Base-by-base conservation (phyloP, 306 rosid genomes). In the Trifolium subterraneum region DNA sequence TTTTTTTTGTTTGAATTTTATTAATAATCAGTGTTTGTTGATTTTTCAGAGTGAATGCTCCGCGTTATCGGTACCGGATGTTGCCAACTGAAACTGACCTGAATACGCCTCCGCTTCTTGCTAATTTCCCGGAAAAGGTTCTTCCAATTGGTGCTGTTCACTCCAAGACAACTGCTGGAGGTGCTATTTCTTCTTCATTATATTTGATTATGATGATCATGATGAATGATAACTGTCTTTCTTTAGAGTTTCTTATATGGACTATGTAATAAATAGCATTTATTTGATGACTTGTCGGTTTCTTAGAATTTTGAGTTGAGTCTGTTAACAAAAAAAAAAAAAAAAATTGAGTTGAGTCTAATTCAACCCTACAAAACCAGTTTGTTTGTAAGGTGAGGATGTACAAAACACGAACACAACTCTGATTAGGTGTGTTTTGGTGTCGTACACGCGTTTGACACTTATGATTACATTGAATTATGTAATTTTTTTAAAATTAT, bases 1-100 rank as follows among this genome's bases (percentile, higher is more conserved):
- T 64, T 1, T 31, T 8, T 13, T 70, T 59, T 2, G 0, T 63
- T 31, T 2, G 18, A 20, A 64, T 35, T 64, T 36, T n/a, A 36
- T 36, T 36, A 36, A 8, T 36, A 36, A 36, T 36, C 8, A 0
- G 8, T 36, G 39, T 36, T 25, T 63, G 54, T 1, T n/a, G 54
- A 7, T n/a, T 8, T 27, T 47, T 13, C 73, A 92, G 98, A 56
- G 97, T 89, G 45, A 84, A 86, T 76, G 93, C 91, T 70, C 98
- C 98, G 10, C 88, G 96, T 35, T 93, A 93, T 74, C 92, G 97
- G 33, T 93, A 93, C 73, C 89, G 97, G 79, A 92, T 93, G 92
- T 86, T 93, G 51, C 98, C 98, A 5, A 91, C 89, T 15, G 89
- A 91, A 84, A 93, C 97, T 7, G 98, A 93, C 77, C 90, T 93